Percentiles rank a stretch among this genome's conserved stretches.
Evolutionary conservation across 2,329 filamentous ascomycete species (phyloP).

Genomic region (Cercospora sp.): DNA sequence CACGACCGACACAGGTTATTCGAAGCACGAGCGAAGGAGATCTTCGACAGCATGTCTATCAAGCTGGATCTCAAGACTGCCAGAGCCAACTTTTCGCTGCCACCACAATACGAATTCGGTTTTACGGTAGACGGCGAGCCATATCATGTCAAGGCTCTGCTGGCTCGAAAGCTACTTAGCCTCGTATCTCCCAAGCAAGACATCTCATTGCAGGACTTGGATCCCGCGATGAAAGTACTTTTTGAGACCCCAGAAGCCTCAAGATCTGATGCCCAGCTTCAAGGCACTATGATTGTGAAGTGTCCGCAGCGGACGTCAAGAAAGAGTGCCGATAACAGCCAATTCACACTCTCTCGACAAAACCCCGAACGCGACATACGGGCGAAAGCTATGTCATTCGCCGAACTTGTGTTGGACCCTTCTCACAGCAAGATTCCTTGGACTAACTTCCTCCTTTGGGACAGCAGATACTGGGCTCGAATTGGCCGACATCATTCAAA

Average conservation of each 20-base stretch:
- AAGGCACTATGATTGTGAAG: background rate
- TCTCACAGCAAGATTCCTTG: background rate
- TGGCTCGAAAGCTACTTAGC: slow-evolving; percentile 52
- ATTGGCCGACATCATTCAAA: slow-evolving; percentile 33
- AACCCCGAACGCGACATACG: background rate
- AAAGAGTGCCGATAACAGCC: background rate
- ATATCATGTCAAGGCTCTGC: slow-evolving; percentile 40
- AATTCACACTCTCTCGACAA: background rate
- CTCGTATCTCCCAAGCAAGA: slow-evolving; percentile 51
- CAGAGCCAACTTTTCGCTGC: slow-evolving; percentile 19
- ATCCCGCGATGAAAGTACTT: slow-evolving; percentile 38
- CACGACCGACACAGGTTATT: slow-evolving; percentile 47
- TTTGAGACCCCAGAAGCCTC: slow-evolving; percentile 6
- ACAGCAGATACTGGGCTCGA: slow-evolving; percentile 58
- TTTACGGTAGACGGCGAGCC: slow-evolving; percentile 2
- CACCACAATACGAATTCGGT: background rate
- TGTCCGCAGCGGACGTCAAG: background rate
- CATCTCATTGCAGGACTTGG: slow-evolving; percentile 47
- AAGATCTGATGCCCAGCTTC: background rate
- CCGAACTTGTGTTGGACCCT: background rate
- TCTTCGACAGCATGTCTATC: slow-evolving; percentile 54
- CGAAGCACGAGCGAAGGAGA: slow-evolving; percentile 46
- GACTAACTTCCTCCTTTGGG: slow-evolving; percentile 51
- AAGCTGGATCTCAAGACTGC: slow-evolving; percentile 46
- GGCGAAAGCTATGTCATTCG: background rate